Evolutionary conservation across 2,329 filamentous ascomycete genomes (phyloP).

Genomic region (Aspergillus terreus): DNA sequence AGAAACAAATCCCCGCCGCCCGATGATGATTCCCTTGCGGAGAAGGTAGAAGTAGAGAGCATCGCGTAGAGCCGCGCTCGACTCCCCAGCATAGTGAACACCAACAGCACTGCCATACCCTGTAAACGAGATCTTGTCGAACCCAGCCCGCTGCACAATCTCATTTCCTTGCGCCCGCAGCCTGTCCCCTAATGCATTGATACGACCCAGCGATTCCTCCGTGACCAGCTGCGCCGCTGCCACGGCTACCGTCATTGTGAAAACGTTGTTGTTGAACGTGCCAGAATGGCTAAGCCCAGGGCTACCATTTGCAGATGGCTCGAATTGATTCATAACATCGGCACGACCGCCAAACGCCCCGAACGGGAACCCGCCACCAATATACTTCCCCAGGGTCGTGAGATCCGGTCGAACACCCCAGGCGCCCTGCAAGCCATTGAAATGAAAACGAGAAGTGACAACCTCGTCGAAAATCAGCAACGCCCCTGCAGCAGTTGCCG

Average conservation of each 20-base stretch:
- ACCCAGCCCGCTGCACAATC: slow-evolving; percentile 11
- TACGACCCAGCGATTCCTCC: slow-evolving; percentile 11
- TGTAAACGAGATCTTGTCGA: slow-evolving; percentile 22
- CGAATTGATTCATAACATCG: slow-evolving; percentile 58
- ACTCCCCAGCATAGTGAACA: slow-evolving; percentile 23
- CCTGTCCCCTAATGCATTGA: slow-evolving; percentile 26
- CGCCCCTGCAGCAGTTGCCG: slow-evolving; percentile 48
- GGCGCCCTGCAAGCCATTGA: slow-evolving; percentile 47
- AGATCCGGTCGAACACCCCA: slow-evolving; percentile 55
- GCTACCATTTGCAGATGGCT: slow-evolving; percentile 39
- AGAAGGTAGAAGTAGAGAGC: slow-evolving; percentile 30
- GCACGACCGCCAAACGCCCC: slow-evolving; percentile 62
- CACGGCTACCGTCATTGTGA: slow-evolving; percentile 57
- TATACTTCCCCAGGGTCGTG: slow-evolving; percentile 62
- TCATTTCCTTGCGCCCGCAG: slow-evolving; percentile 17
- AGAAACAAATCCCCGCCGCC: slow-evolving; percentile 27
- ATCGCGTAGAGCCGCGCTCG: slow-evolving; percentile 16
- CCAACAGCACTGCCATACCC: slow-evolving; percentile 28
- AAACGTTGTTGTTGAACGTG: slow-evolving; percentile 66
- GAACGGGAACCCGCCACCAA: slow-evolving; percentile 64
- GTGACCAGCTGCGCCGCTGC: slow-evolving; percentile 26
- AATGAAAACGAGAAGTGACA: slow-evolving; percentile 60
- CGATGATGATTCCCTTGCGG: slow-evolving; percentile 24
- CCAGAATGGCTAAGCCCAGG: slow-evolving; percentile 53
- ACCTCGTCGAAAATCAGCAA: slow-evolving; percentile 69